These are phyloP conservation scores for Byssoonygena ceratinophila DNA, from an alignment of 2,329 filamentous ascomycete genomes.

Conservation along the genomic window DNA sequence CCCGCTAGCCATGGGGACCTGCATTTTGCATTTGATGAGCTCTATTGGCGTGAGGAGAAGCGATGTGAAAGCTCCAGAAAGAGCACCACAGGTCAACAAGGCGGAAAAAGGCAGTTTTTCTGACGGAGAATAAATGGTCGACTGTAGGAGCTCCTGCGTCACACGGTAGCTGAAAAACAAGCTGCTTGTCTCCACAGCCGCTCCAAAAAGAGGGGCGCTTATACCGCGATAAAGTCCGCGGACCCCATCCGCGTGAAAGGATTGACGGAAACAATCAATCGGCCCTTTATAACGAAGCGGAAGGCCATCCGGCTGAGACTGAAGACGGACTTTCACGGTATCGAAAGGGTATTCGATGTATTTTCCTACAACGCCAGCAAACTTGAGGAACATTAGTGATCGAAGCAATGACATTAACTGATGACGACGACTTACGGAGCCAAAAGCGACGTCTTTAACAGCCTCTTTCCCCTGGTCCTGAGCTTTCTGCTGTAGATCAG, in stretches of 20 bases:
- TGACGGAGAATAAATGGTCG: constrained; percentile 45
- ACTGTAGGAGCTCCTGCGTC: constrained; percentile 51
- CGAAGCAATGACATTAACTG: constrained; percentile 1
- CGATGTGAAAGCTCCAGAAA: constrained; percentile 79
- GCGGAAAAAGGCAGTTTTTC: constrained; percentile 60
- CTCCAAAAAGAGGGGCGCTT: constrained; percentile 78
- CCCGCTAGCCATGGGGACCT: constrained; percentile 53
- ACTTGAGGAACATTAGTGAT: constrained; percentile 37
- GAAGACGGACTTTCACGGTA: constrained; percentile 92
- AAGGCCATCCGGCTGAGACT: constrained; percentile 81
- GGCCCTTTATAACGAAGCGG: constrained; percentile 77
- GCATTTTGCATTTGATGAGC: constrained; percentile 96
- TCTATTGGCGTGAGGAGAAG: constrained; percentile 89
- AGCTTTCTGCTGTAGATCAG: constrained; percentile 25
- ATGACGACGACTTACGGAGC: constrained; percentile 53
- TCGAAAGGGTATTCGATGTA: constrained; percentile 98
- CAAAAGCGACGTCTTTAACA: constrained; percentile 76
- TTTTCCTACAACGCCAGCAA: constrained; percentile 81
- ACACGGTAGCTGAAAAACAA: constrained; percentile 85
- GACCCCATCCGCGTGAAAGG: constrained; percentile 67
- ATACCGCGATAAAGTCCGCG: constrained; percentile 82
- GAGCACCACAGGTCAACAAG: constrained; percentile 69
- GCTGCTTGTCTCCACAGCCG: constrained; percentile 82
- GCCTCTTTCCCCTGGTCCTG: constrained; percentile 52
- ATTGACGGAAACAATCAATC: constrained; percentile 85